A percentile compares a stretch with the other conserved stretches of the same genome.
phyloP scores from a whole-genome alignment of 306 rosid genomes.

The Senna tora region DNA sequence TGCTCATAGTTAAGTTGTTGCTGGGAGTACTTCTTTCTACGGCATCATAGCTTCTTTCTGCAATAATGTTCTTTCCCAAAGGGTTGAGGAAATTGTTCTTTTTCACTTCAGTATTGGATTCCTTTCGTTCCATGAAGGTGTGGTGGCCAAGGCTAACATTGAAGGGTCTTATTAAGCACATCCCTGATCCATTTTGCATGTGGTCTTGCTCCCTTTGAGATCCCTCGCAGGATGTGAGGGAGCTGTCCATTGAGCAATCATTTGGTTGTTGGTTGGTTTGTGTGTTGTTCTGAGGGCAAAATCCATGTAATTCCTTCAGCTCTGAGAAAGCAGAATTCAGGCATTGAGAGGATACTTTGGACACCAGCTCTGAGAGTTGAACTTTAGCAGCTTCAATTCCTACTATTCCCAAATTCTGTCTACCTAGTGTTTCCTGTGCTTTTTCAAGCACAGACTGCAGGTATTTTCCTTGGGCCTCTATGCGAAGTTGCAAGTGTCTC shows the following conservation, averaged over 20 bases:
- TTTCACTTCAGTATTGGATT: constrained; percentile 38
- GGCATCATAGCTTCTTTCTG: constrained; percentile 39
- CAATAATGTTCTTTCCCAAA: constrained; percentile 39
- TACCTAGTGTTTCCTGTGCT: constrained; percentile 92
- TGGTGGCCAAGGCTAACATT: constrained; percentile 16
- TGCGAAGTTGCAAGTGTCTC: constrained; percentile 87
- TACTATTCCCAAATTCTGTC: constrained; percentile 73
- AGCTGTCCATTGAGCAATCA: constrained; percentile 84
- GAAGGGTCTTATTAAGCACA: constrained; percentile 50
- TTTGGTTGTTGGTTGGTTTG: constrained; percentile 55
- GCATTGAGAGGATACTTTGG: constrained; percentile 85
- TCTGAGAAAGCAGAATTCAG: constrained; percentile 72
- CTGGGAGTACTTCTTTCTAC: constrained; percentile 39
- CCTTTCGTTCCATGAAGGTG: constrained; percentile 54
- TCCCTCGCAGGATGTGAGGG: constrained; percentile 78
- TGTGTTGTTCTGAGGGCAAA: constrained; percentile 47
- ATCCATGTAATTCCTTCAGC: constrained; percentile 58
- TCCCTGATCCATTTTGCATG: constrained; percentile 49
- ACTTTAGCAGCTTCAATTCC: constrained; percentile 94
- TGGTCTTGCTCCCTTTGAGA: constrained; percentile 73
- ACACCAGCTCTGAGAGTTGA: constrained; percentile 83
- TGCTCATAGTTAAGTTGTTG: constrained; percentile 60
- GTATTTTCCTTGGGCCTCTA: constrained; percentile 97
- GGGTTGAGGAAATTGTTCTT: constrained; percentile 47
- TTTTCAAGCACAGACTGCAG: constrained; percentile 88